phyloP scores from a whole-genome alignment of 768 basidiomycete species.

The Leccinum obscurum region DNA sequence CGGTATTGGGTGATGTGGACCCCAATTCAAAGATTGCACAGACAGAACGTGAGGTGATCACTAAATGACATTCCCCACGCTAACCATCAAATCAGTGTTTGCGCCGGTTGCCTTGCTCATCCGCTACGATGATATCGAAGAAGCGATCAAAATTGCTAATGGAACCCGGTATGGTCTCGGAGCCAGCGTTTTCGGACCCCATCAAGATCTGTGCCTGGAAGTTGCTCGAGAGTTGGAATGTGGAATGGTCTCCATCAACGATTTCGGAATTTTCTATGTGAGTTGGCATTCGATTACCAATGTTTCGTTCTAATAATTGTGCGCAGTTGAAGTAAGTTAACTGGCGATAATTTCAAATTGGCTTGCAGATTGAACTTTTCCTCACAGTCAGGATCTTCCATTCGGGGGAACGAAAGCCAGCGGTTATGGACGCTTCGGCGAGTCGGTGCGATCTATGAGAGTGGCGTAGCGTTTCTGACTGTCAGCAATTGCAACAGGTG shows the following conservation, averaged over 20 bases:
- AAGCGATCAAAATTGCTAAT: constrained; percentile 88
- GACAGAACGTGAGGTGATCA: constrained; percentile 56
- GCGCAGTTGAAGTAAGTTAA: constrained; percentile 62
- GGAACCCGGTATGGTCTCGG: constrained; percentile 87
- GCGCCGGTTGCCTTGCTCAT: constrained; percentile 90
- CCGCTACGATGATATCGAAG: constrained; percentile 78
- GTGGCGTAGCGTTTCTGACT: constrained; percentile 9
- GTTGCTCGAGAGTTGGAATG: constrained; percentile 84
- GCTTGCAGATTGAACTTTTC: not conserved
- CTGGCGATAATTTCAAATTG: constrained; percentile 8
- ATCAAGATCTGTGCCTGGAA: constrained; percentile 71
- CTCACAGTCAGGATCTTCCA: constrained; percentile 79
- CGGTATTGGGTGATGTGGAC: constrained; percentile 79
- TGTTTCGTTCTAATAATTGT: constrained; percentile 17
- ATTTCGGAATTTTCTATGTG: constrained; percentile 88
- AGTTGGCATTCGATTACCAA: constrained; percentile 31
- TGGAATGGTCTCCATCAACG: constrained; percentile 97
- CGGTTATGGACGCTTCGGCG: constrained; percentile 93
- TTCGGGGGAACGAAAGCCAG: constrained; percentile 93
- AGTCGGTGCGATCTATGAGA: constrained; percentile 20
- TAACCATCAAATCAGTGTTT: constrained; percentile 64
- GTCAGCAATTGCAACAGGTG: constrained; percentile 48
- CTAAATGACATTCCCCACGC: not conserved
- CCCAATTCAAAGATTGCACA: constrained; percentile 74
- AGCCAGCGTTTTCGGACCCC: constrained; percentile 91